These are phyloP conservation scores for Escallonia herrerae DNA, from an alignment of 129 eudicot genomes.

Conservation along the genomic window DNA sequence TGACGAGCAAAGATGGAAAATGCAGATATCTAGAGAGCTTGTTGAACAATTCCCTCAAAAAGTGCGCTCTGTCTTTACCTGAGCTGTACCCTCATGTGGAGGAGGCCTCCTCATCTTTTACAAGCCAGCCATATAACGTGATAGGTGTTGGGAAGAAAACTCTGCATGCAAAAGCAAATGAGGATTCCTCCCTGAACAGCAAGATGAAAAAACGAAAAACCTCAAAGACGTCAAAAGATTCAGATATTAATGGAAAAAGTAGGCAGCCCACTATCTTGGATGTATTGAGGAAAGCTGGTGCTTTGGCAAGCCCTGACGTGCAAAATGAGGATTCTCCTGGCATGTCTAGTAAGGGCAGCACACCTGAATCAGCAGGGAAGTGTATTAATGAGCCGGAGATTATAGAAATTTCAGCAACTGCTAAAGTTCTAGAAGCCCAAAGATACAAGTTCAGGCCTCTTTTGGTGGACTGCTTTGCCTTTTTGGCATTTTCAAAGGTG, in stretches of 20 bases:
- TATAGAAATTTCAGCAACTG: constrained; percentile 46
- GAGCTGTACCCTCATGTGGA: constrained; percentile 42
- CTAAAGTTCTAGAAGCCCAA: constrained; percentile 57
- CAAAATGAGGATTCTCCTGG: constrained; percentile 33
- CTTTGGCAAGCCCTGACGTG: constrained; percentile 33
- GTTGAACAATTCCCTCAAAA: constrained; percentile 47
- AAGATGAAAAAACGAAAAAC: constrained; percentile 36
- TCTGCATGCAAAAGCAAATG: constrained; percentile 30
- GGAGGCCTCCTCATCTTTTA: constrained; percentile 8
- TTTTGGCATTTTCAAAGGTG: constrained; percentile 60
- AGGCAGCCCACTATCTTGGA: constrained; percentile 61
- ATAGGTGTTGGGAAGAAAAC: constrained; percentile 23
- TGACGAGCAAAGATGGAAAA: constrained; percentile 5
- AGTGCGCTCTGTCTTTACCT: constrained; percentile 45
- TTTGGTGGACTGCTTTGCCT: constrained; percentile 47
- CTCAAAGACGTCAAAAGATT: constrained; percentile 33
- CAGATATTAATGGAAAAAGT: constrained; percentile 35
- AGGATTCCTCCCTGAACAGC: constrained; percentile 28
- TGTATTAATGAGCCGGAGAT: constrained; percentile 27
- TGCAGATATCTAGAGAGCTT: constrained; percentile 78
- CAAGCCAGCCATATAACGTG: constrained; percentile 25
- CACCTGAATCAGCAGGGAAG: constrained; percentile 34
- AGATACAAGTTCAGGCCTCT: constrained; percentile 77
- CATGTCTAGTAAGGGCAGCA: constrained; percentile 22
- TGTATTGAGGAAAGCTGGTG: constrained; percentile 56